Percentiles rank a stretch among this genome's conserved stretches.
Evolutionary conservation across 257 asterid species (phyloP).

Genomic region (Scutellaria galericulata): DNA sequence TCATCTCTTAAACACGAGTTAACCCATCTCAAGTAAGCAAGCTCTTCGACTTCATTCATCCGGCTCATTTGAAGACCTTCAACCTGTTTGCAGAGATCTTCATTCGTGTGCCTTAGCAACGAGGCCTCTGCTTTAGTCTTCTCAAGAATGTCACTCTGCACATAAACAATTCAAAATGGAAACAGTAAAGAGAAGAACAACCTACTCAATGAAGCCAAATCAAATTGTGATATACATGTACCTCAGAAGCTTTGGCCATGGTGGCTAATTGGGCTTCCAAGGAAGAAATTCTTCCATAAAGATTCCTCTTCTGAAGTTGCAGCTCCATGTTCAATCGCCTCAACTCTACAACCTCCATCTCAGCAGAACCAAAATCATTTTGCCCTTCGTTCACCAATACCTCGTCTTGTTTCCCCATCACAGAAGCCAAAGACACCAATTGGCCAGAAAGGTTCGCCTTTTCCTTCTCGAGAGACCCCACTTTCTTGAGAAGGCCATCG

Average conservation of each 20-base stretch:
- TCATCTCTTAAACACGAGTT: constrained; percentile 86
- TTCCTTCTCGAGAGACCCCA: constrained; percentile 63
- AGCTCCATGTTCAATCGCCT: constrained; percentile 93
- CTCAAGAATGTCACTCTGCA: constrained; percentile 64
- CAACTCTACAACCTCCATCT: constrained; percentile 85
- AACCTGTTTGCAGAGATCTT: constrained; percentile 88
- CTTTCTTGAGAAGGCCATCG: constrained; percentile 58
- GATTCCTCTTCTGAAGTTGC: constrained; percentile 88
- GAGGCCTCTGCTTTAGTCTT: constrained; percentile 83
- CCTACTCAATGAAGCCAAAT: constrained; percentile 16
- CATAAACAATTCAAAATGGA: constrained; percentile 20
- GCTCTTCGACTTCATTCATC: constrained; percentile 93
- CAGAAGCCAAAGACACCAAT: constrained; percentile 48
- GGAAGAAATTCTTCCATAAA: constrained; percentile 66
- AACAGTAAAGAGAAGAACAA: constrained; percentile 24
- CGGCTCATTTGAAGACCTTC: constrained; percentile 91
- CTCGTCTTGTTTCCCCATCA: constrained; percentile 49
- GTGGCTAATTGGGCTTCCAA: constrained; percentile 67
- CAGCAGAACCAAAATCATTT: constrained; percentile 48
- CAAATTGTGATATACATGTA: constrained; percentile 30
- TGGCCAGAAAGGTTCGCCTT: constrained; percentile 59
- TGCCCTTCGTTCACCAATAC: constrained; percentile 36
- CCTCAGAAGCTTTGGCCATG: constrained; percentile 64
- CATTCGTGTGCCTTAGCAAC: constrained; percentile 69
- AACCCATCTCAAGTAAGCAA: constrained; percentile 88